A percentile compares a stretch with the other conserved stretches of the same genome.
These are phyloP conservation scores for Fusarium torreyae DNA, from an alignment of 2,329 filamentous ascomycete genomes.

Conservation along the genomic window DNA sequence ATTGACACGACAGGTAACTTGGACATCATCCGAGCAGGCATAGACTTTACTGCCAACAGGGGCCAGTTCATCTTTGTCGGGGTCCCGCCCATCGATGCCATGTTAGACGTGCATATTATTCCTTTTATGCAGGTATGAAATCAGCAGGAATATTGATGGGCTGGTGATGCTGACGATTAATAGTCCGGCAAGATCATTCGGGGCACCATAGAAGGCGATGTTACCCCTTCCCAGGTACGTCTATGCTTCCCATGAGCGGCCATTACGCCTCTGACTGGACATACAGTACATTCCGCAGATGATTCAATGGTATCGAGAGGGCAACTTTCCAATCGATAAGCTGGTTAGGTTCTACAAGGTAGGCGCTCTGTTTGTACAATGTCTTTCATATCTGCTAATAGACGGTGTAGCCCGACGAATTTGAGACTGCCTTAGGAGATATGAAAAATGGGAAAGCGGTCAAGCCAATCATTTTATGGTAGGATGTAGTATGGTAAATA, in stretches of 20 bases:
- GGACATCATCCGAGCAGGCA: constrained; percentile 1
- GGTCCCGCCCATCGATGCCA: neutral
- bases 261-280: neutral
- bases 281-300: constrained; percentile 5
- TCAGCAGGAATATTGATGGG: rapidly evolving
- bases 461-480: constrained; percentile 9
- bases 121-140: neutral
- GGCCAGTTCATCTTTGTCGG: constrained; percentile 10
- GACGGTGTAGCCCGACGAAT: neutral
- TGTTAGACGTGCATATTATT: constrained; percentile 4
- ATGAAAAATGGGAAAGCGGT: constrained; percentile 9
- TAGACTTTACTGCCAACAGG: constrained; percentile 6
- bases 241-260: neutral
- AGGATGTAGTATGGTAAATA: neutral
- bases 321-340: neutral
- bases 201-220: constrained; percentile 11
- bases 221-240: constrained; percentile 2
- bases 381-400: neutral
- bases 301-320: constrained; percentile 17
- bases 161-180: neutral
- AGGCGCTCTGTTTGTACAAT: neutral
- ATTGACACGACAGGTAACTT: constrained; percentile 12
- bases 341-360: constrained; percentile 2
- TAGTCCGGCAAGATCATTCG: neutral
- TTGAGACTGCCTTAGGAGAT: constrained; percentile 3